Percentiles rank a stretch among this genome's conserved stretches.
These are phyloP conservation scores for Yamadazyma triangularis DNA, from an alignment of 1,139 yeast species.

Conservation along the genomic window DNA sequence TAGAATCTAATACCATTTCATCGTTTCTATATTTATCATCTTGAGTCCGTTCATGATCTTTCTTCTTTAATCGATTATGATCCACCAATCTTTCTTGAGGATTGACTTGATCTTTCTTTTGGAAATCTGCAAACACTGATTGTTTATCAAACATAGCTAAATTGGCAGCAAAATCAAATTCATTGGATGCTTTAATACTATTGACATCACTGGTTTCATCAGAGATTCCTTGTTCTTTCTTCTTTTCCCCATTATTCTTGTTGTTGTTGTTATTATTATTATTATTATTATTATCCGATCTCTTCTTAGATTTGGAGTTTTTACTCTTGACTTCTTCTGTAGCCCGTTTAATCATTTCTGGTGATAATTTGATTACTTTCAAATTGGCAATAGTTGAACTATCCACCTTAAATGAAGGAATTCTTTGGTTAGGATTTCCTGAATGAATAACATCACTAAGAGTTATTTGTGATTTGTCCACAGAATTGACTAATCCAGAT, in stretches of 20 bases:
- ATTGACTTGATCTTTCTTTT: constrained; percentile 55
- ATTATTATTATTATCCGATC: constrained; percentile 12
- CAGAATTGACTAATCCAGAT: constrained; percentile 44
- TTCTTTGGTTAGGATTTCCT: constrained; percentile 13
- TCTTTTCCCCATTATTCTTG: background rate
- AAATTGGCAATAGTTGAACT: constrained; percentile 42
- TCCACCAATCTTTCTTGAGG: constrained; percentile 69
- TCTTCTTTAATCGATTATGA: constrained; percentile 51
- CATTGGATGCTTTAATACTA: constrained; percentile 21
- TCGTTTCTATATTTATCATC: constrained; percentile 56
- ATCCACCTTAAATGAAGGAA: constrained; percentile 20
- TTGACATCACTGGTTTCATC: constrained; percentile 1
- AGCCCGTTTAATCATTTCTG: constrained; percentile 19
- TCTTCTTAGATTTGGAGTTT: constrained; percentile 10
- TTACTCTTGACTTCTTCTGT: background rate
- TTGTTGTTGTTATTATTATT: constrained; percentile 4
- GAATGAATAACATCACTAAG: constrained; percentile 30
- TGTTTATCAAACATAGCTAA: constrained; percentile 79
- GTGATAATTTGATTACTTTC: constrained; percentile 47
- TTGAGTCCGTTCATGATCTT: constrained; percentile 20
- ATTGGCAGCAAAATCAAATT: constrained; percentile 84
- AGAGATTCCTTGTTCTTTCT: constrained; percentile 2
- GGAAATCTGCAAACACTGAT: constrained; percentile 74
- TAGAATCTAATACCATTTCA: constrained; percentile 65
- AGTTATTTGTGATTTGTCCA: constrained; percentile 35